A percentile compares a stretch with the other conserved stretches of the same genome.
Evolutionary conservation across 305 asterid species (phyloP).

Genomic region (Ajuga reptans): DNA sequence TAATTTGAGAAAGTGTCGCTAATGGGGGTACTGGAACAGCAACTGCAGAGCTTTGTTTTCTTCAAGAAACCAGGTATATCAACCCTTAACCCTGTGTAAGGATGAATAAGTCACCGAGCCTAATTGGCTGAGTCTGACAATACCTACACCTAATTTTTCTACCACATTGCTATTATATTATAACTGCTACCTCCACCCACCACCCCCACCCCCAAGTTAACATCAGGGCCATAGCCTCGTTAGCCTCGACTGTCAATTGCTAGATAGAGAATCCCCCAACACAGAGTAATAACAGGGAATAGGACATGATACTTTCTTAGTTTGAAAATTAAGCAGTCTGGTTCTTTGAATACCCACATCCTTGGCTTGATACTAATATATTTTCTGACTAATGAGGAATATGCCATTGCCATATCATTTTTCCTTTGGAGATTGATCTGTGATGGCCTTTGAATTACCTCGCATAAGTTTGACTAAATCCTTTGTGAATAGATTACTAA

Average conservation of each 20-base stretch:
- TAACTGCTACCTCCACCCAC: neutral
- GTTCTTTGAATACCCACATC: too few relatives aligned
- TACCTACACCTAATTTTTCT: too few relatives aligned
- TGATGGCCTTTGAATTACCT: neutral
- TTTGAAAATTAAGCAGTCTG: neutral
- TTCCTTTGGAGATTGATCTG: neutral
- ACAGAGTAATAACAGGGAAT: neutral
- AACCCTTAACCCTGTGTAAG: neutral
- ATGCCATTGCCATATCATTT: neutral
- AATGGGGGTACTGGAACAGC: neutral
- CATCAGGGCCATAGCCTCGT: neutral
- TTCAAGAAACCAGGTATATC: neutral
- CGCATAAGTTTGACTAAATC: neutral
- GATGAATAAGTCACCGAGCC: neutral
- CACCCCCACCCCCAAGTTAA: neutral
- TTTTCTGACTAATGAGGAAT: too few relatives aligned
- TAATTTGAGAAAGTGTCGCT: too few relatives aligned
- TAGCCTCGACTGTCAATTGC: neutral
- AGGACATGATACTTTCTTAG: neutral
- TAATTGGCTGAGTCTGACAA: too few relatives aligned
- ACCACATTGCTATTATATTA: neutral
- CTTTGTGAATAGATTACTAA: neutral
- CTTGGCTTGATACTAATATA: too few relatives aligned
- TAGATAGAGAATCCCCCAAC: neutral
- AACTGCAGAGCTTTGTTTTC: neutral